These are phyloP conservation scores for Vicia sativa DNA, from an alignment of 306 rosid genomes.

Conservation along the genomic window DNA sequence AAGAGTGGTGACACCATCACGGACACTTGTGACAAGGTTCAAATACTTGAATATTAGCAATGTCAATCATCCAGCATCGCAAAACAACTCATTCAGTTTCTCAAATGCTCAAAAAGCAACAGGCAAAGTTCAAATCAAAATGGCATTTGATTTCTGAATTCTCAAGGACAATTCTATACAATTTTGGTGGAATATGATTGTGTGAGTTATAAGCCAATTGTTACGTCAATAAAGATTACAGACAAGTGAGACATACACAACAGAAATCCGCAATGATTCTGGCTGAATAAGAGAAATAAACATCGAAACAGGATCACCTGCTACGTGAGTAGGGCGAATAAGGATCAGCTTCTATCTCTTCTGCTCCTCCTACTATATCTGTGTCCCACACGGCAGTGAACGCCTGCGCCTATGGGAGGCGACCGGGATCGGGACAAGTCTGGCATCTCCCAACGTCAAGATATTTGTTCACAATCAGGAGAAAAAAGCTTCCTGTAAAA, in stretches of 20 bases:
- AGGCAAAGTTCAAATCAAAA: slow-evolving; percentile 49
- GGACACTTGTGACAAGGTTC: slow-evolving; percentile 40
- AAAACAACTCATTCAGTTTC: slow-evolving; percentile 39
- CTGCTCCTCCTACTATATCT: slow-evolving; percentile 77
- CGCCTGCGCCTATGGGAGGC: slow-evolving; percentile 77
- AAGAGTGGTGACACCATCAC: slow-evolving; percentile 38
- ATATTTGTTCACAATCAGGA: no score
- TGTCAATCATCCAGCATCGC: slow-evolving; percentile 45
- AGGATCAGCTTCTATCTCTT: slow-evolving; percentile 82
- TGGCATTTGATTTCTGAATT: no score
- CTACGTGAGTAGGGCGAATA: slow-evolving; percentile 68
- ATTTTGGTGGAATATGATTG: slow-evolving; percentile 7
- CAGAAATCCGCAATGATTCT: slow-evolving; percentile 43
- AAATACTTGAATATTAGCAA: slow-evolving; percentile 44
- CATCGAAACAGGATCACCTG: slow-evolving; percentile 86
- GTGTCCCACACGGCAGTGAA: slow-evolving; percentile 76
- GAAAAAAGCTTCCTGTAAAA: slow-evolving; percentile 21
- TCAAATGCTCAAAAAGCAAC: slow-evolving; percentile 47
- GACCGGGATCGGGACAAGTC: slow-evolving; percentile 87
- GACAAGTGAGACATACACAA: no score
- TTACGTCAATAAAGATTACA: no score
- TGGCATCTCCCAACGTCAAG: slow-evolving; percentile 63
- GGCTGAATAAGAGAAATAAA: slow-evolving; percentile 37
- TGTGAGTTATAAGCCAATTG: no score
- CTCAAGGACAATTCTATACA: slow-evolving; percentile 24